A percentile compares a stretch with the other conserved stretches of the same genome.
These are phyloP conservation scores for Eucalyptus regnans DNA, from an alignment of 345 rosid species.

Conservation along the genomic window DNA sequence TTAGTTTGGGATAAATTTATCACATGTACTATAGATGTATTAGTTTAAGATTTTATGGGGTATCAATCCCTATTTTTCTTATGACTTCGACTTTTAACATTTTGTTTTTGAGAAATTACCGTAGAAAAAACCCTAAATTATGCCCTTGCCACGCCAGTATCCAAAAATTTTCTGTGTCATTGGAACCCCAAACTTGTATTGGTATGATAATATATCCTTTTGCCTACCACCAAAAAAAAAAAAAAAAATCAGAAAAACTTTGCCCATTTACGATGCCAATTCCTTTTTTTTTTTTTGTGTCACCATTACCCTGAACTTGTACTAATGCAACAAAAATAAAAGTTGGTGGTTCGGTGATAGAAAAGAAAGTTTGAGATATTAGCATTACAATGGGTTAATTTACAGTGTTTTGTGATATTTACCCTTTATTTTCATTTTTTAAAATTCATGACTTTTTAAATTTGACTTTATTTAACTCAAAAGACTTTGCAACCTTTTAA, in stretches of 20 bases:
- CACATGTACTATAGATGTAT: too few relatives aligned
- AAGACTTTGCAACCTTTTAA: background rate
- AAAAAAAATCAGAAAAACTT: background rate
- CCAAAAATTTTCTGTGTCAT: accelerated
- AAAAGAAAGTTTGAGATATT: background rate
- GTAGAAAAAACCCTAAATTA: background rate
- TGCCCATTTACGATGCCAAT: background rate
- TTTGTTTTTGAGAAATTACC: accelerated
- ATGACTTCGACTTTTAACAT: background rate
- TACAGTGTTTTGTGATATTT: background rate
- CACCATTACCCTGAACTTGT: background rate
- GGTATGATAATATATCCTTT: background rate
- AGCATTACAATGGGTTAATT: background rate
- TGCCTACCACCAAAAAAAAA: background rate
- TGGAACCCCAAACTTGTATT: background rate
- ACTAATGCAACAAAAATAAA: background rate
- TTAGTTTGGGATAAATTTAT: too few relatives aligned
- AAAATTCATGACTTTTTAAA: background rate
- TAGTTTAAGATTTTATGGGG: too few relatives aligned
- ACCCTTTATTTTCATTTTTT: background rate
- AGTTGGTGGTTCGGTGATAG: background rate
- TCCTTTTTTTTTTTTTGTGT: background rate
- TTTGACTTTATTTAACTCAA: background rate
- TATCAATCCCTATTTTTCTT: too few relatives aligned
- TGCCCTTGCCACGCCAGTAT: background rate